Evolutionary conservation across 2,329 filamentous ascomycete genomes (phyloP).

Genomic region (Neonectria faginata): DNA sequence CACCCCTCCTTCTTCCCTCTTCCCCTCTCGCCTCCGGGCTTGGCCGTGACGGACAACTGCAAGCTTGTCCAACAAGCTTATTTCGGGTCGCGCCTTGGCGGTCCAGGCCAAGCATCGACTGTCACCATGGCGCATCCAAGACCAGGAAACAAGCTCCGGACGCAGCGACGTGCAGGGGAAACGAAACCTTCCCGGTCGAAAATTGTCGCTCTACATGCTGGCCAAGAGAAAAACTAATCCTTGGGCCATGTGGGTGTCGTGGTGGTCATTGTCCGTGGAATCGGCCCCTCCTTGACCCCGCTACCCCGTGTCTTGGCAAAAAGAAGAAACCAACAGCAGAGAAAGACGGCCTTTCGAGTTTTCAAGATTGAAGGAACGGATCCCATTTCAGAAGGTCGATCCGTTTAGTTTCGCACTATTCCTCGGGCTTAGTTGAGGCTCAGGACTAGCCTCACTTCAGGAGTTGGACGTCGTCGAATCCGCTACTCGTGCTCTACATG

Average conservation of each 20-base stretch:
- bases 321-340: not conserved
- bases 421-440: not conserved
- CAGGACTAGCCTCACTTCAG: not conserved
- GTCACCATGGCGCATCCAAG: slow-evolving; percentile 4
- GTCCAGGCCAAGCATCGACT: slow-evolving; percentile 11
- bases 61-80: slow-evolving; percentile 32
- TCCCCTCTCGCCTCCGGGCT: slow-evolving; percentile 10
- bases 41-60: slow-evolving; percentile 25
- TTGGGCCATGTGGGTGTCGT: not conserved
- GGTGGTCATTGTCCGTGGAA: not conserved
- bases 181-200: slow-evolving; percentile 12
- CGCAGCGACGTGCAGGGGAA: slow-evolving; percentile 21
- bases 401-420: slow-evolving; percentile 2
- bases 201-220: slow-evolving; percentile 6
- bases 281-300: slow-evolving; percentile 15
- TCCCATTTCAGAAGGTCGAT: slow-evolving; percentile 5
- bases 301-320: slow-evolving; percentile 11
- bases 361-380: not conserved
- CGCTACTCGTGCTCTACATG: not conserved
- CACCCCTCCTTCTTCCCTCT: slow-evolving; percentile 2
- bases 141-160: slow-evolving; percentile 19
- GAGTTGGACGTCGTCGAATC: not conserved
- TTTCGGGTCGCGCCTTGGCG: slow-evolving; percentile 25
- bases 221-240: slow-evolving; percentile 7
- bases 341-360: not conserved